These are phyloP conservation scores for Coffea canephora DNA, from an alignment of 257 asterid genomes.

Conservation along the genomic window DNA sequence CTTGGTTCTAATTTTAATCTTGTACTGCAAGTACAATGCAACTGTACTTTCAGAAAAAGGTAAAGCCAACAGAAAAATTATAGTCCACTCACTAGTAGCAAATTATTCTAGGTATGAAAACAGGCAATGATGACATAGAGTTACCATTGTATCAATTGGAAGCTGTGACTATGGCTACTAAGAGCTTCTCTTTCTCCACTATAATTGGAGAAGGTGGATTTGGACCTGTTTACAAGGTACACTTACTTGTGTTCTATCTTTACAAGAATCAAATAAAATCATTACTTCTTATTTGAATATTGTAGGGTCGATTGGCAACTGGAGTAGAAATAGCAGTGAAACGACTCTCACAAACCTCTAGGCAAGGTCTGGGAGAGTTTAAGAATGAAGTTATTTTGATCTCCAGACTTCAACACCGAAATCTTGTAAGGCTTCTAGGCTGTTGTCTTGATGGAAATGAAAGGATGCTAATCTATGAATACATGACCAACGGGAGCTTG, in stretches of 20 bases:
- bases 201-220: conserved; percentile 46
- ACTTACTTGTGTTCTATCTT: background rate
- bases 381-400: conserved; percentile 29
- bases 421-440: conserved; percentile 43
- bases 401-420: conserved; percentile 45
- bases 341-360: conserved; percentile 36
- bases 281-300: background rate
- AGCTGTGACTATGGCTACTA: conserved; percentile 32
- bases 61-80: background rate
- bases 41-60: background rate
- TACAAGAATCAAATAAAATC: background rate
- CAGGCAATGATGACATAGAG: conserved; percentile 24
- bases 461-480: conserved; percentile 43
- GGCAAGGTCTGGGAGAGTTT: conserved; percentile 36
- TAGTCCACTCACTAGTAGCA: background rate
- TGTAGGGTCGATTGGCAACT: conserved; percentile 35
- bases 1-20: background rate
- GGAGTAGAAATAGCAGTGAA: conserved; percentile 45
- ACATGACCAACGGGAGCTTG: conserved; percentile 37
- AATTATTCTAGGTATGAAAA: conserved; percentile 5
- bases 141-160: conserved; percentile 31
- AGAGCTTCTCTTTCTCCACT: conserved; percentile 33
- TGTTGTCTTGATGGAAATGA: conserved; percentile 38
- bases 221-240: conserved; percentile 51
- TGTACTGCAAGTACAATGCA: background rate